phyloP scores from a whole-genome alignment of 306 rosid species.

The Cotoneaster glaucophyllus region DNA sequence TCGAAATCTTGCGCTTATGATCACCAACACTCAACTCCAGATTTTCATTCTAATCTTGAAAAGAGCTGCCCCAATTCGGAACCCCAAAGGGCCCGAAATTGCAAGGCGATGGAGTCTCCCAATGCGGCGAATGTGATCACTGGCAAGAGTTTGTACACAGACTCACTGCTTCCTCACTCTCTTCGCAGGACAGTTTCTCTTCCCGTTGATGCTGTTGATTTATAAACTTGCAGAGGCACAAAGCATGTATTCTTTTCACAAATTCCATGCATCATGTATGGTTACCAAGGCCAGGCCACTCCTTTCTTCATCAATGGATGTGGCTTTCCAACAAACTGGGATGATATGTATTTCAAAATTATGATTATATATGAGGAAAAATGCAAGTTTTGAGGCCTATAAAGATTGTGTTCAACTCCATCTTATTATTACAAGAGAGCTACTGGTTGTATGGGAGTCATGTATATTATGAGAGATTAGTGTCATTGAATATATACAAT shows the following conservation, averaged over 20 bases:
- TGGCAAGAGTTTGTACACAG: slow-evolving; percentile 30
- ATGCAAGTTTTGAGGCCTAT: slow-evolving; percentile 8
- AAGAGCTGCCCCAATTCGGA: slow-evolving; percentile 43
- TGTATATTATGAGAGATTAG: no score
- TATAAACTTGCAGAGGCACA: slow-evolving; percentile 28
- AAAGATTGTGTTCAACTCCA: background rate
- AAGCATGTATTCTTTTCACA: slow-evolving; percentile 42
- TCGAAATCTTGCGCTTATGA: slow-evolving; percentile 20
- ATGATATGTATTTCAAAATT: background rate
- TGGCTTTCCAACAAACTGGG: background rate
- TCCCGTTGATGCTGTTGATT: slow-evolving; percentile 75
- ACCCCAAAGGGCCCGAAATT: slow-evolving; percentile 38
- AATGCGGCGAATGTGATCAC: slow-evolving; percentile 19
- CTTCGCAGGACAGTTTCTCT: slow-evolving; percentile 69
- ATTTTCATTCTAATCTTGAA: slow-evolving; percentile 18
- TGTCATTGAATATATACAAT: no score
- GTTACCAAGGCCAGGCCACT: slow-evolving; percentile 5
- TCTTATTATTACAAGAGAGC: background rate
- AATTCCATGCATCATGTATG: slow-evolving; percentile 26
- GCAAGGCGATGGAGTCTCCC: slow-evolving; percentile 32
- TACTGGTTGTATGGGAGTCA: background rate
- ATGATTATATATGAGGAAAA: background rate
- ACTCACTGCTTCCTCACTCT: slow-evolving; percentile 45
- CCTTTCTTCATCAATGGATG: slow-evolving; percentile 11
- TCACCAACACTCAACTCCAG: slow-evolving; percentile 14